Conservation (phyloP, 1,284 basidiomycete genomes). For the Tilletia caries region DNA sequence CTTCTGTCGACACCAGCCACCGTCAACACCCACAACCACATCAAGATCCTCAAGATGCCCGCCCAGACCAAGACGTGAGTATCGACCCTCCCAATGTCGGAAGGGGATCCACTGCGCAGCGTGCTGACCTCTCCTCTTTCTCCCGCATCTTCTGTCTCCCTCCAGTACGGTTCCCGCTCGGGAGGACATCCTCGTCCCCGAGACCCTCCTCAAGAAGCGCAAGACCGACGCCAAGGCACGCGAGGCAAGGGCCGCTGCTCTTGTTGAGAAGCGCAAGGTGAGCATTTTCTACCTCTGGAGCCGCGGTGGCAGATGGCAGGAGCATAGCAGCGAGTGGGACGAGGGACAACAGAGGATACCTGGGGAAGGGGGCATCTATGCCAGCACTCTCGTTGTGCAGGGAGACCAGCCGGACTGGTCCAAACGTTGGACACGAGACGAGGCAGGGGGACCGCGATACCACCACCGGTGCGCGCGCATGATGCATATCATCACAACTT, state of each 20-base stretch:
- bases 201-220: constrained; percentile 67
- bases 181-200: constrained; percentile 51
- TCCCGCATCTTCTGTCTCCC: not conserved
- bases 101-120: too few species aligned
- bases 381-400: too few species aligned
- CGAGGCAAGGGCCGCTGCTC: constrained; percentile 87
- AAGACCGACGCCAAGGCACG: constrained; percentile 96
- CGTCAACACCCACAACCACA: not conserved
- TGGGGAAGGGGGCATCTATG: too few species aligned
- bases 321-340: too few species aligned
- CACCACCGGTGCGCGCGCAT: constrained; percentile 18
- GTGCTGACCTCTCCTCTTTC: not conserved
- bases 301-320: too few species aligned
- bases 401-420: too few species aligned
- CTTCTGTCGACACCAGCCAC: not conserved
- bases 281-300: constrained; percentile 25
- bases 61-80: constrained; percentile 8
- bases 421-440: too few species aligned
- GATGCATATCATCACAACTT: constrained; percentile 44
- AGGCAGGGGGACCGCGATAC: too few species aligned
- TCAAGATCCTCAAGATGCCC: constrained; percentile 12
- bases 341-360: too few species aligned
- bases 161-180: constrained; percentile 8
- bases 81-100: too few species aligned
- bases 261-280: constrained; percentile 87